phyloP scores from a whole-genome alignment of 192 early-diverging fungal genomes.

The Mortierella antarctica region DNA sequence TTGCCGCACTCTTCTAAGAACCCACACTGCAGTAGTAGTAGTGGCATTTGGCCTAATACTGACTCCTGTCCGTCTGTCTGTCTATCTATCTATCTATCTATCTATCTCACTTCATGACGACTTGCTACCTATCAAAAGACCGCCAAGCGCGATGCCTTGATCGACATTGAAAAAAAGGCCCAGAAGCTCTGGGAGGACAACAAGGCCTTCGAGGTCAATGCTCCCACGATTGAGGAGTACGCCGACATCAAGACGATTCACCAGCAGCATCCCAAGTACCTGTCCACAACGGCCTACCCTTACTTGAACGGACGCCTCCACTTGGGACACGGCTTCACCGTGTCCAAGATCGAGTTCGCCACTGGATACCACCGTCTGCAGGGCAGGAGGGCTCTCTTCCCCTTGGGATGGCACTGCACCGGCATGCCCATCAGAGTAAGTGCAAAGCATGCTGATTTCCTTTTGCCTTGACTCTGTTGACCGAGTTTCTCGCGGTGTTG shows the following conservation, averaged over 20 bases:
- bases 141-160: constrained; percentile 82
- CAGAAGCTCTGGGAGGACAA: constrained; percentile 84
- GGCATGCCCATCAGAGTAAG: constrained; percentile 99
- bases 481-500: too few species aligned
- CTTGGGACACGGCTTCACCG: constrained; percentile 95
- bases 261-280: constrained; percentile 84
- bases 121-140: constrained; percentile 56
- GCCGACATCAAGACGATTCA: constrained; percentile 62
- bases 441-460: too few species aligned
- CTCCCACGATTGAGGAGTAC: constrained; percentile 77
- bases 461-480: too few species aligned
- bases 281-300: constrained; percentile 96
- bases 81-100: not conserved
- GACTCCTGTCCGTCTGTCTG: too few species aligned
- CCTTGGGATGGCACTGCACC: constrained; percentile 98
- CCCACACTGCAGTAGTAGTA: not conserved
- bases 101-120: not conserved
- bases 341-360: constrained; percentile 97
- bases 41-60: not conserved
- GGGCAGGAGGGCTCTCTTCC: constrained; percentile 93
- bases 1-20: too few species aligned
- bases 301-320: constrained; percentile 97
- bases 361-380: constrained; percentile 92
- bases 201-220: constrained; percentile 86
- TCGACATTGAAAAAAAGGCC: constrained; percentile 76